Conservation (phyloP, 2,329 filamentous ascomycete species). For the Rutstroemia sp. region DNA sequence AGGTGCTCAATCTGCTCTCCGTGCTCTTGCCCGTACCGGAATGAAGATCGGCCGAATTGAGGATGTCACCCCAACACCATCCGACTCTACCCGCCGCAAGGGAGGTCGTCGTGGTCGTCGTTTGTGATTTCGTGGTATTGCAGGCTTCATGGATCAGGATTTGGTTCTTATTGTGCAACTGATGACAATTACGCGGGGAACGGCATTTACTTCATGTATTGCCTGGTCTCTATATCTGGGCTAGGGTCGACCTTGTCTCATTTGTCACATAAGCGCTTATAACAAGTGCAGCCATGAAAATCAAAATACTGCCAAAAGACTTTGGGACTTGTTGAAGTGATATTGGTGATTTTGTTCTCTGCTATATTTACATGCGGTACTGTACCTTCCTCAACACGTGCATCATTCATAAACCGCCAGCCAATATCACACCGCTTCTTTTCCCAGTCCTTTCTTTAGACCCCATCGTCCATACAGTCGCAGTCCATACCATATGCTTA, state of each 20-base stretch:
- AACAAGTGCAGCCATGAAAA: conserved; percentile 27
- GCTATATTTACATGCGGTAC: neutral
- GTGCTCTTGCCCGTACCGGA: conserved; percentile 94
- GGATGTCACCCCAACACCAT: conserved; percentile 98
- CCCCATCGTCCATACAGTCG: too few relatives aligned
- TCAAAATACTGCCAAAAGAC: conserved; percentile 15
- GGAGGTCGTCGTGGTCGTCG: conserved; percentile 99
- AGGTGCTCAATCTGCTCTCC: conserved; percentile 97
- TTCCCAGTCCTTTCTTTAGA: neutral
- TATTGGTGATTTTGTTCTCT: neutral
- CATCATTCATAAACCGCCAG: neutral
- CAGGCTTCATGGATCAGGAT: conserved; percentile 19
- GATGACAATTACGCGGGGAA: conserved; percentile 62
- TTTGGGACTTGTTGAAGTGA: neutral
- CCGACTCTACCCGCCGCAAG: conserved; percentile 99
- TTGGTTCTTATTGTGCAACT: conserved; percentile 49
- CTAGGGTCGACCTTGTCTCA: conserved; percentile 29
- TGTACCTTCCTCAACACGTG: too few relatives aligned
- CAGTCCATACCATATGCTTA: too few relatives aligned
- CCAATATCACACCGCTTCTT: neutral
- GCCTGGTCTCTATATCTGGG: conserved; percentile 50
- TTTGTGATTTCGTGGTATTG: conserved; percentile 58
- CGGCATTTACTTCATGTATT: conserved; percentile 42
- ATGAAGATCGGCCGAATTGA: conserved; percentile 99
- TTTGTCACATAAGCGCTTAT: conserved; percentile 38